Evolutionary conservation across 768 basidiomycete species (phyloP), one percentile per base, ranked within the genome.

Genomic region (Mycena epipterygia): DNA sequence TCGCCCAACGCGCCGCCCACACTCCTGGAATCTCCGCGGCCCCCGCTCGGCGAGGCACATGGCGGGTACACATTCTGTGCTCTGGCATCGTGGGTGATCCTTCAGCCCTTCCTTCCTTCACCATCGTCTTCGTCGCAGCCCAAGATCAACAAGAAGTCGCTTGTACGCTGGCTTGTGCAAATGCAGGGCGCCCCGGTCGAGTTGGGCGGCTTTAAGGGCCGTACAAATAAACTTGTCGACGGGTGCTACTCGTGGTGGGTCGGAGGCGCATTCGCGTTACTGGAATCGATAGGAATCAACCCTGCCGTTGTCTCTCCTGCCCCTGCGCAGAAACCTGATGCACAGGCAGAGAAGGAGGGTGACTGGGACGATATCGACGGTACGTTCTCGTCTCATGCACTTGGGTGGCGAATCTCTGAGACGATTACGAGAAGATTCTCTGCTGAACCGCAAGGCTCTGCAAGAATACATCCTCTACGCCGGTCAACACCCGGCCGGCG

Each of bases 181-280:
- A 93, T 98, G 91, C 97, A 99, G 78, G 96, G 95, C 0, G 80
- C 82, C 2, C 91, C 91, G 48, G 86, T 88, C 14, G 97, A 99
- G 77, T 85, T 96, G 12, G 97, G 96, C 4, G 98, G 98, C 2
- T 99, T 99, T 82, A 88, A 87, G 64, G 98, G 98, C 0, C 85
- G 98, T 61, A 95, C 95, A 73, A 99, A 99, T 79, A 99, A 99
- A 80, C 88, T 99, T n/a, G 97, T 99, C 0, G 98, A 99, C 76
- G 98, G 97, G 5, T 99, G 98, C 80, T 99, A 99, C 80, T 92
- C 93, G n/a, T 99, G 98, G 98, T 99, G 97, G 98, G 94, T 95
- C 27, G 98, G 95, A 2, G 97, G 97, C 0, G 87, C 93, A 19
- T 95, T 98, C 77, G 86, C 88, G 0, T 82, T 98, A 11, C 81